Evolutionary conservation across 106 monocot species (phyloP).

Genomic region (Agapanthus africanus): DNA sequence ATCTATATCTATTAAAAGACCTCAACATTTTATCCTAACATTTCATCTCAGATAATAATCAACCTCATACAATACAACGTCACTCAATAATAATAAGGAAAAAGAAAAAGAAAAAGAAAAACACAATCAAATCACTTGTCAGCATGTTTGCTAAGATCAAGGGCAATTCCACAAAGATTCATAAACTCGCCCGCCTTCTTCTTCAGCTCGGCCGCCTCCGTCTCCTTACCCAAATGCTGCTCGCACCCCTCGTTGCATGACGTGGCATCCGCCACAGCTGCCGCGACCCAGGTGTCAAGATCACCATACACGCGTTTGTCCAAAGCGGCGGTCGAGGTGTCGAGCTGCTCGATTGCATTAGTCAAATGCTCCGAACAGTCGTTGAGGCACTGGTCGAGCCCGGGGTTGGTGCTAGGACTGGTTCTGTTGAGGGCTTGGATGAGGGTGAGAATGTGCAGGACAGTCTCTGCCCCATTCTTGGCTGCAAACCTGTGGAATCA

Average conservation of each 20-base stretch:
- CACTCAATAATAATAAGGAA: too few relatives aligned
- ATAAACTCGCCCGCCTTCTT: background rate
- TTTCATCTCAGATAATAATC: too few relatives aligned
- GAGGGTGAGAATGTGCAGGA: too few relatives aligned
- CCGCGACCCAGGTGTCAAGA: background rate
- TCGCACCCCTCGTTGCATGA: conserved; percentile 6
- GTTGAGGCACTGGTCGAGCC: conserved; percentile 2
- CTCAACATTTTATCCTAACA: too few relatives aligned
- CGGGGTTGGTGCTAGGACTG: too few relatives aligned
- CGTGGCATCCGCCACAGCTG: background rate
- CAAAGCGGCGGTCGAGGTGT: background rate
- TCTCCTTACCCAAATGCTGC: background rate
- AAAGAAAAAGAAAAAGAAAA: background rate
- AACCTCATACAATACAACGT: too few relatives aligned
- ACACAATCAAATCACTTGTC: background rate
- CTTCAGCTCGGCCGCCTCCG: background rate
- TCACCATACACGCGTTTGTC: background rate
- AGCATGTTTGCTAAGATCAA: background rate
- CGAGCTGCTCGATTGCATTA: background rate
- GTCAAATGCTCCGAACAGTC: background rate
- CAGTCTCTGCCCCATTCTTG: background rate
- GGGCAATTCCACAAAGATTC: background rate
- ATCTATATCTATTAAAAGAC: too few relatives aligned
- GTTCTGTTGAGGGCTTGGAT: too few relatives aligned
- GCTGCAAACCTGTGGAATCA: too few relatives aligned